A percentile compares a stretch with the other conserved stretches of the same genome.
Conservation (phyloP, 345 rosid genomes). For the Arabidopsis thaliana region TAIR10.1 NC_003070.9:3069001-3069500, state of each 20-base stretch:
- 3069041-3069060: neutral
- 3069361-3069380: neutral
- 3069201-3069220: neutral
- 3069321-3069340: neutral
- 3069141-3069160: neutral
- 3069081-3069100: neutral
- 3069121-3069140: neutral
- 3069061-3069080: neutral
- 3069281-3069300: no score
- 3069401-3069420: conserved; percentile 47
- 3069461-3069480: conserved; percentile 54
- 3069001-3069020: neutral
- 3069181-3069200: neutral
- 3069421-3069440: conserved; percentile 64
- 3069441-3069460: conserved; percentile 60
- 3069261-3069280: neutral
- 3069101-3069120: neutral
- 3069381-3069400: conserved; percentile 20
- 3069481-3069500: conserved; percentile 57
- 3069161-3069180: neutral
- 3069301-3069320: no score
- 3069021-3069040: neutral
- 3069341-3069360: neutral
- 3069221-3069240: neutral
- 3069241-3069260: neutral